Conservation (phyloP, 192 early-diverging fungal species). For the Gonapodya prolifera region DNA sequence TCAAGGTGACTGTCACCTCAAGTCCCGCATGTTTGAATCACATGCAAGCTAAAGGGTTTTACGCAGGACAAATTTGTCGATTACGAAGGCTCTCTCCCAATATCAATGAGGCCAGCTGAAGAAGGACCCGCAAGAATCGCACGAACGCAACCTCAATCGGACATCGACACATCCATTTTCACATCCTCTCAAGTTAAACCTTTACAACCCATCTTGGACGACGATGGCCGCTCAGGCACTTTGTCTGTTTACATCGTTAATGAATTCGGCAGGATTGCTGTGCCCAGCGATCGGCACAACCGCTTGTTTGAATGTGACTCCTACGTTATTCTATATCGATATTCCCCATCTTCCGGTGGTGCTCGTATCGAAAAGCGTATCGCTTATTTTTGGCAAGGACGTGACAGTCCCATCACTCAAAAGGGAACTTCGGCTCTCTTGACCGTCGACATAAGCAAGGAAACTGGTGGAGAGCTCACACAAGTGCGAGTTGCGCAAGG, state of each 20-base stretch:
- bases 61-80: conserved; percentile 22
- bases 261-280: conserved; percentile 10
- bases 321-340: conserved; percentile 21
- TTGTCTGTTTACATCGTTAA: conserved; percentile 13
- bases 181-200: not conserved
- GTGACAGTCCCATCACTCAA: conserved; percentile 13
- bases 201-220: not conserved
- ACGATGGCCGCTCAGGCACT: conserved; percentile 1
- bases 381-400: conserved; percentile 29
- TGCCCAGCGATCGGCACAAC: conserved; percentile 1
- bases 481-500: conserved; percentile 22
- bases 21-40: not conserved
- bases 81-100: conserved; percentile 21
- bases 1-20: not conserved
- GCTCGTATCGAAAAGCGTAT: conserved; percentile 14
- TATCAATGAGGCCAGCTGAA: conserved; percentile 18
- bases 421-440: conserved; percentile 25
- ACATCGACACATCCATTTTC: conserved; percentile 15
- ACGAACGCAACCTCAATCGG: conserved; percentile 9
- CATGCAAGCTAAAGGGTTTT: not conserved
- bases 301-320: conserved; percentile 17
- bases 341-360: conserved; percentile 10
- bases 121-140: conserved; percentile 17
- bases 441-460: conserved; percentile 19
- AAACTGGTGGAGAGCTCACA: conserved; percentile 13